A percentile compares a stretch with the other conserved stretches of the same genome.
Conservation (phyloP, 1,284 basidiomycete species). For the Cutaneotrichosporon cavernicola region DNA sequence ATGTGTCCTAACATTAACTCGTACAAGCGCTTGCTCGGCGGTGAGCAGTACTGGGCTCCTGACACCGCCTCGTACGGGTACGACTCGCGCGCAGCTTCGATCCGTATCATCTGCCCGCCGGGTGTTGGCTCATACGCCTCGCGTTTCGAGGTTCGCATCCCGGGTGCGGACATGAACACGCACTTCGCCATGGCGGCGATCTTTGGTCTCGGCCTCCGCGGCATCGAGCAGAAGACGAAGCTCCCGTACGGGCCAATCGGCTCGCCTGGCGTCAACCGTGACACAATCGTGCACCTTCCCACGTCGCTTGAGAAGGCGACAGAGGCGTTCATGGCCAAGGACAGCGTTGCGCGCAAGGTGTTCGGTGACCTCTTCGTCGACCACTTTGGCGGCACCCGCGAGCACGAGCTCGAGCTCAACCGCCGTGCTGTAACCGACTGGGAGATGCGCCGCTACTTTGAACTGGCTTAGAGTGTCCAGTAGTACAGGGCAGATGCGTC, state of each 20-base stretch:
- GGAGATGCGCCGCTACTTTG: slow-evolving; percentile 87
- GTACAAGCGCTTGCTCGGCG: slow-evolving; percentile 96
- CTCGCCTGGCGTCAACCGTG: slow-evolving; percentile 46
- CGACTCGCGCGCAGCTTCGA: slow-evolving; percentile 86
- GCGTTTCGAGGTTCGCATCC: slow-evolving; percentile 85
- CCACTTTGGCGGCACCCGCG: slow-evolving; percentile 86
- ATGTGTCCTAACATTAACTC: slow-evolving; percentile 92
- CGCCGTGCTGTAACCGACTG: slow-evolving; percentile 87
- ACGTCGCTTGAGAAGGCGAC: slow-evolving; percentile 77
- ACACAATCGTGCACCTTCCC: slow-evolving; percentile 67
- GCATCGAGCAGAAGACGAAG: slow-evolving; percentile 72
- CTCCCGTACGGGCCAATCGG: slow-evolving; percentile 71
- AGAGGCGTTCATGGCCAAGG: slow-evolving; percentile 69
- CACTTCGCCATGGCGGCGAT: slow-evolving; percentile 84
- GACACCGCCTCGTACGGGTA: slow-evolving; percentile 86
- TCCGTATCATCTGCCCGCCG: slow-evolving; percentile 87
- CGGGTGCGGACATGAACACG: slow-evolving; percentile 88
- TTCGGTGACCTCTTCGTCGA: slow-evolving; percentile 89
- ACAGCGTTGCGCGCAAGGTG: slow-evolving; percentile 78
- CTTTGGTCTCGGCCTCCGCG: slow-evolving; percentile 79
- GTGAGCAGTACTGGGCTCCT: slow-evolving; percentile 90
- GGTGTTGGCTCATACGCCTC: slow-evolving; percentile 76
- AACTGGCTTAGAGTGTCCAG: slow-evolving; percentile 60
- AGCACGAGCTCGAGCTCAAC: slow-evolving; percentile 82
- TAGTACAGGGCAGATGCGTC: not conserved